phyloP scores from a whole-genome alignment of 345 rosid species.

The Corymbia maculata region DNA sequence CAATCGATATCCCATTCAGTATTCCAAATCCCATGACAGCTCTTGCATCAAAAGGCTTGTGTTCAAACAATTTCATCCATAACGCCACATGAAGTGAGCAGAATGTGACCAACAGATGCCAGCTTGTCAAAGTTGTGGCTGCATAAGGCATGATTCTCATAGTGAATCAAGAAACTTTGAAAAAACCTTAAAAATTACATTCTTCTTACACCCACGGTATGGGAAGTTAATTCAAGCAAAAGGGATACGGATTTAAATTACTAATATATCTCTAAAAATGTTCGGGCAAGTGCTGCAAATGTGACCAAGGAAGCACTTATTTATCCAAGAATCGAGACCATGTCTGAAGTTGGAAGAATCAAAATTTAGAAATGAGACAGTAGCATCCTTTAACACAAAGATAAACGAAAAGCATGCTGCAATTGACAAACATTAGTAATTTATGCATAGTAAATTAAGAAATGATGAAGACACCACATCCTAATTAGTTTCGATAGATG shows the following conservation, averaged over 20 bases:
- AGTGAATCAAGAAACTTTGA: background rate
- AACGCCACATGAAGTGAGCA: constrained; percentile 98
- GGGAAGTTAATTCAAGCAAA: background rate
- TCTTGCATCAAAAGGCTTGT: constrained; percentile 99
- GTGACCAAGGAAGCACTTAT: background rate
- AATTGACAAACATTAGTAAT: background rate
- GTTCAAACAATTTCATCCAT: constrained; percentile 96
- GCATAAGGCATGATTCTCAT: constrained; percentile 4
- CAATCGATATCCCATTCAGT: constrained; percentile 94
- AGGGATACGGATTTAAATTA: background rate
- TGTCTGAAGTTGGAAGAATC: background rate
- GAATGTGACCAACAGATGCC: constrained; percentile 99
- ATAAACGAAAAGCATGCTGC: background rate
- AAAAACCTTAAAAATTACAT: background rate
- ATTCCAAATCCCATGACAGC: constrained; percentile 99
- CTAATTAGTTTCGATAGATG: background rate
- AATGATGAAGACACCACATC: background rate
- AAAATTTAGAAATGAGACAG: background rate
- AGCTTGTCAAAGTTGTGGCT: constrained; percentile 99
- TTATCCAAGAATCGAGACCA: background rate
- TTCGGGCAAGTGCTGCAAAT: background rate
- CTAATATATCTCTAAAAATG: background rate
- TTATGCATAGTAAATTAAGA: background rate
- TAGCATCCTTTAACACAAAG: background rate
- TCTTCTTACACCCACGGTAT: background rate